Base-by-base conservation (phyloP, 2,329 filamentous ascomycete species). In the Hymenoscyphus salicellus region DNA sequence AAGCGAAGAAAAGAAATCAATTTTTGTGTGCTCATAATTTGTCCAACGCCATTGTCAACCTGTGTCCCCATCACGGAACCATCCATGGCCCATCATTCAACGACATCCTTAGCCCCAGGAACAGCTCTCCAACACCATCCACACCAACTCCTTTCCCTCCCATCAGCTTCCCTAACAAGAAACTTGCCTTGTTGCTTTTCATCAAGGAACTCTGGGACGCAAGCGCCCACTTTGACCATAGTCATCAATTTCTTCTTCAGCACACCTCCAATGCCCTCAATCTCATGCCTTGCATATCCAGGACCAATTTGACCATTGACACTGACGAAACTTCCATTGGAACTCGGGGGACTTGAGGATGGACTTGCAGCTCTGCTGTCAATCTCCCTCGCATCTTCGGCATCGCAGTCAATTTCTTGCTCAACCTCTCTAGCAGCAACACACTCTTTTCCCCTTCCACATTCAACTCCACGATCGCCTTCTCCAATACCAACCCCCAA, bases 231-330 rank as follows among this genome's bases (percentile, higher is more conserved):
- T 65, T 84, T 85, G 5, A 96, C 86, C 79, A 92, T 89, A 72
- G 89, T 89, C 72, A 95, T 91, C n/a, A 90, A 83, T 78, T 94
- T 96, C 66, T 89, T 90, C 81, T 96, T 96, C 61, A 97, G 86
- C 16, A 90, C 85, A 0, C 93, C 93, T 11, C 93, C 93, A 55
- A 97, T 91, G 1, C 93, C 93, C 73, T 96, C 92, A 66, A 97
- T 91, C 77, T 97, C 93, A 74, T 97, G 93, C 52, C 91, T 84
- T 63, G 88, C 84, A 74, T 97, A 97, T 2, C 93, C 93, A 0
- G 91, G 83, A 65, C 89, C 80, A 69, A 82, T 76, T 70, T 60
- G 74, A 14, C 63, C 64, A 32, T 58, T 43, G 10, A 59, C 28
- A 26, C 58, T 36, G 14, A 59, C n/a, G n/a, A 63, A 65, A 46